Conservation (phyloP, 495 filamentous ascomycete genomes). For the Glarea lozoyensis region DNA sequence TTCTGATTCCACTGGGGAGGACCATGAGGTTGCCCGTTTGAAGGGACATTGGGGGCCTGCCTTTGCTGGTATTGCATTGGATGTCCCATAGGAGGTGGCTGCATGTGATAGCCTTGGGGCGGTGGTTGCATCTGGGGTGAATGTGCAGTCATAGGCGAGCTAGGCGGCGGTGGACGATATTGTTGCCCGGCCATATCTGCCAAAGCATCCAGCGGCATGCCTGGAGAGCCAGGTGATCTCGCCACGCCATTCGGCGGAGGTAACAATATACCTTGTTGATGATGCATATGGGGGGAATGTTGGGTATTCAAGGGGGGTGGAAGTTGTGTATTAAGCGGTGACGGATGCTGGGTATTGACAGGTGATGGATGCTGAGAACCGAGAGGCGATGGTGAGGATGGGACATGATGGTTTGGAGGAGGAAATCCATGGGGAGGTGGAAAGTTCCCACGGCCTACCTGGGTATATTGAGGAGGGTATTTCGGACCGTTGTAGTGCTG, state of each 20-base stretch:
- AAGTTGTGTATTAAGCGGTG: no score
- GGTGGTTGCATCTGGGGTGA: slow-evolving; percentile 15
- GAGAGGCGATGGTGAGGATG: slow-evolving; percentile 20
- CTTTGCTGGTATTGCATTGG: no score
- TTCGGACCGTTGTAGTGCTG: slow-evolving; percentile 7
- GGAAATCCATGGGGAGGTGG: slow-evolving; percentile 13
- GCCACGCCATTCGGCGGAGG: slow-evolving; percentile 14
- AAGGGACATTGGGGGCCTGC: no score
- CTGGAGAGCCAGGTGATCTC: slow-evolving; percentile 12
- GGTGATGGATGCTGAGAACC: slow-evolving; percentile 10
- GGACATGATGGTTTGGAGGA: slow-evolving; percentile 20
- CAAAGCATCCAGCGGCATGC: slow-evolving; percentile 15
- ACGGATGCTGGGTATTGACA: no score
- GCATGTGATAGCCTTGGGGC: slow-evolving; percentile 20
- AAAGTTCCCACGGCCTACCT: slow-evolving; percentile 16
- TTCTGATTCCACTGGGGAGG: slow-evolving; percentile 31
- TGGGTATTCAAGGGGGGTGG: no score
- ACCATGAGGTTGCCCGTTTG: no score
- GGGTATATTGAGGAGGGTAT: slow-evolving; percentile 7
- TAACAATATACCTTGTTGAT: no score
- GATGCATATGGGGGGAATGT: no score
- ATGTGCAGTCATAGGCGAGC: slow-evolving; percentile 14
- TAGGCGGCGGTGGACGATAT: slow-evolving; percentile 14
- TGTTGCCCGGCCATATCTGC: slow-evolving; percentile 20
- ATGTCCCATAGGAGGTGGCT: no score